Conservation (phyloP, 2,329 filamentous ascomycete genomes). For the Diplodia corticola region DNA sequence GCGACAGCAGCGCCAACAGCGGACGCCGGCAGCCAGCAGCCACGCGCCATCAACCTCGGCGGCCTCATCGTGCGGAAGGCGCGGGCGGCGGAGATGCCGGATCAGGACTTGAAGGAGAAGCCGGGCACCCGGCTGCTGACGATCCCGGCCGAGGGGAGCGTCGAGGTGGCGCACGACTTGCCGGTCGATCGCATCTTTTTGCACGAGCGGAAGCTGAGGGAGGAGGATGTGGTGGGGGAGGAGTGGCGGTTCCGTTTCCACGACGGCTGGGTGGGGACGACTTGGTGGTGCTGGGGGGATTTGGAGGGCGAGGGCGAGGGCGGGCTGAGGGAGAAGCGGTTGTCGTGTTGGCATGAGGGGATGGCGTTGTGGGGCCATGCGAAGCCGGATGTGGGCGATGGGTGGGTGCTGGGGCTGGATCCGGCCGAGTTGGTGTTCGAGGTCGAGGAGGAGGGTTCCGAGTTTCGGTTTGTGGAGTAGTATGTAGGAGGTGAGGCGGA, state of each 20-base stretch:
- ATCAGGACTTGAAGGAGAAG: slow-evolving; percentile 16
- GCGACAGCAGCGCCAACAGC: background rate
- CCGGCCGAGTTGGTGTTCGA: slow-evolving; percentile 17
- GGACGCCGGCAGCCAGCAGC: background rate
- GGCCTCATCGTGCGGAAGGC: background rate
- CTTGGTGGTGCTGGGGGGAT: slow-evolving; percentile 25
- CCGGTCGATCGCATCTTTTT: background rate
- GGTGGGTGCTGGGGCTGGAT: slow-evolving; percentile 17
- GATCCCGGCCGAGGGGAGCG: slow-evolving; percentile 11
- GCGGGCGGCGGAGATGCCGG: background rate
- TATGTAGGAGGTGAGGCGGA: no score
- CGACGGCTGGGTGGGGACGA: slow-evolving; percentile 20
- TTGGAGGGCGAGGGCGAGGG: slow-evolving; percentile 20
- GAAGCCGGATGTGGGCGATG: slow-evolving; percentile 1
- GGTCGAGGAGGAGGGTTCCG: background rate
- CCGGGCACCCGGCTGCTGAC: slow-evolving; percentile 11
- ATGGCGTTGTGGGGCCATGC: background rate
- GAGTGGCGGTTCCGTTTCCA: background rate
- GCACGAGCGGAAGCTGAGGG: background rate
- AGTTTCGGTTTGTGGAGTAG: background rate
- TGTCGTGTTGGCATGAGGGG: slow-evolving; percentile 15
- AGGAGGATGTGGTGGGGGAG: slow-evolving; percentile 9
- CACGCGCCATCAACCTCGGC: background rate
- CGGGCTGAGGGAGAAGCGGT: slow-evolving; percentile 10
- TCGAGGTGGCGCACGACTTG: slow-evolving; percentile 16